These are phyloP conservation scores for Cystobasidium tubakii DNA, from an alignment of 768 basidiomycete genomes.

Conservation along the genomic window DNA sequence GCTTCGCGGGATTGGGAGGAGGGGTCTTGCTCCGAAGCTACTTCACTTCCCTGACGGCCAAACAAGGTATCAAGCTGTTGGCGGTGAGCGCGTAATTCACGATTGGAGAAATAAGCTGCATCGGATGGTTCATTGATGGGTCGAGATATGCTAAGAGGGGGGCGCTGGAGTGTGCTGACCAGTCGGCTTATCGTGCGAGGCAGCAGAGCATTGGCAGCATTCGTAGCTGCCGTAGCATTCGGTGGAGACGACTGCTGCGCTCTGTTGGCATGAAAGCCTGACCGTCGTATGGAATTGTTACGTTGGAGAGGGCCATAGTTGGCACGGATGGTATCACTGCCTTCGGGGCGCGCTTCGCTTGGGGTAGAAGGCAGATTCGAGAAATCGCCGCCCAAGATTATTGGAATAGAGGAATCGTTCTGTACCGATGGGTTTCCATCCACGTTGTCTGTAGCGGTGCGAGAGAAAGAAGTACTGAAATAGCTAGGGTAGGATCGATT, in stretches of 20 bases:
- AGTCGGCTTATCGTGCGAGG: neutral
- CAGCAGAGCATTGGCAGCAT: neutral
- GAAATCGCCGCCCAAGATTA: slow-evolving; percentile 16
- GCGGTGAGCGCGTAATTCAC: neutral
- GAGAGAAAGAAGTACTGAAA: slow-evolving; percentile 7
- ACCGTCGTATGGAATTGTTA: slow-evolving; percentile 12
- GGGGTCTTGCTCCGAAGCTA: neutral
- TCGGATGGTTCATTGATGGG: slow-evolving; percentile 7
- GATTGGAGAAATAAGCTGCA: neutral
- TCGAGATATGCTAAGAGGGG: slow-evolving; percentile 2
- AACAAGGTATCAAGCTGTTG: slow-evolving; percentile 4
- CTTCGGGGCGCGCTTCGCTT: neutral
- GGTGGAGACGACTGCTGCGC: neutral
- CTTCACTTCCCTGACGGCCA: neutral
- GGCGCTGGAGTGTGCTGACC: slow-evolving; percentile 6
- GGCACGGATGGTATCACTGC: neutral
- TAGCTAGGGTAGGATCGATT: slow-evolving; percentile 4
- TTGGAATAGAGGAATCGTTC: neutral
- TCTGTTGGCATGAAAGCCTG: slow-evolving; percentile 14
- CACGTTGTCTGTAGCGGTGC: neutral
- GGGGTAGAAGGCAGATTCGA: neutral
- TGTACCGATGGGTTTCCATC: neutral
- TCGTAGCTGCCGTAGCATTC: neutral
- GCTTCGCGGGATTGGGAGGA: neutral
- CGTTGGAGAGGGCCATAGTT: slow-evolving; percentile 8